Evolutionary conservation across 768 basidiomycete genomes (phyloP).

Genomic region (Macrolepiota fuliginosa): DNA sequence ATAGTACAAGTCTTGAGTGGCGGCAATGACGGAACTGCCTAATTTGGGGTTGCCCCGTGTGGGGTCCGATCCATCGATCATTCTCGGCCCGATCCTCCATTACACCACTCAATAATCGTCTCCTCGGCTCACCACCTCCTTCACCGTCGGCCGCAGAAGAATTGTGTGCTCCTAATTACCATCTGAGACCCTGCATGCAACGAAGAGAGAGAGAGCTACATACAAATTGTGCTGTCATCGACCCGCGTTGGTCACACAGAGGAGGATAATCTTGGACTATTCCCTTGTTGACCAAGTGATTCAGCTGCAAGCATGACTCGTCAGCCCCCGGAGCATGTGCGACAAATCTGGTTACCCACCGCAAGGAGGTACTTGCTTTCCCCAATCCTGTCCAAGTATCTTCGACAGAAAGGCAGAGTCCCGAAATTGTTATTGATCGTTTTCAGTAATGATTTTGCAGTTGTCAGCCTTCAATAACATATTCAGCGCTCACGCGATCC

Average conservation of each 20-base stretch:
- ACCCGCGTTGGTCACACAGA: slow-evolving; percentile 76
- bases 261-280: slow-evolving; percentile 94
- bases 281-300: slow-evolving; percentile 83
- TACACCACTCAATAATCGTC: slow-evolving; percentile 62
- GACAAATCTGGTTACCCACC: slow-evolving; percentile 39
- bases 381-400: slow-evolving; percentile 90
- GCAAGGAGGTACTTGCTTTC: slow-evolving; percentile 93
- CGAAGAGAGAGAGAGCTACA: slow-evolving; percentile 23
- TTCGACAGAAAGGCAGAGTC: slow-evolving; percentile 91
- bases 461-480: slow-evolving; percentile 53
- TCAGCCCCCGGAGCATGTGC: not conserved
- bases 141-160: slow-evolving; percentile 77
- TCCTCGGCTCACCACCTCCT: slow-evolving; percentile 82
- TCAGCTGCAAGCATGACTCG: slow-evolving; percentile 51
- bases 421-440: slow-evolving; percentile 93
- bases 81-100: slow-evolving; percentile 17
- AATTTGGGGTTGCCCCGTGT: slow-evolving; percentile 11
- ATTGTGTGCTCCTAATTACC: slow-evolving; percentile 77
- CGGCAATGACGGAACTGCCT: not conserved
- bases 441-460: slow-evolving; percentile 82
- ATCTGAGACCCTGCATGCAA: not conserved
- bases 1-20: slow-evolving; percentile 4
- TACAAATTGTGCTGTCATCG: slow-evolving; percentile 95
- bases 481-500: not conserved
- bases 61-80: slow-evolving; percentile 3